Conservation (phyloP, 306 rosid species). For the Glycine tomentella region DNA sequence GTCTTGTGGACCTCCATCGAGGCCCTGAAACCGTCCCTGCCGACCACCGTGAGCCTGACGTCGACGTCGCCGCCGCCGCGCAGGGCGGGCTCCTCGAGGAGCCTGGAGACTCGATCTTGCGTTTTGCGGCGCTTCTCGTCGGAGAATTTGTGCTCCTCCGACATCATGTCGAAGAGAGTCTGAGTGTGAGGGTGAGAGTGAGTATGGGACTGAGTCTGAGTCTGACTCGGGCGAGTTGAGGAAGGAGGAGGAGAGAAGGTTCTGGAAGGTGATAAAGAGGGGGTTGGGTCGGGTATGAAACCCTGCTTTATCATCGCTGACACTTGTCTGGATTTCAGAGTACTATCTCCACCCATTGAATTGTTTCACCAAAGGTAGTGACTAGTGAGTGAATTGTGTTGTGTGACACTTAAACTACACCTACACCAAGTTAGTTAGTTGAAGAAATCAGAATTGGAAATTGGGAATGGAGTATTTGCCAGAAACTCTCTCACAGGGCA, state of each 20-base stretch:
- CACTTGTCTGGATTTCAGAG: slow-evolving; percentile 73
- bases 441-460: neutral
- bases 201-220: slow-evolving; percentile 24
- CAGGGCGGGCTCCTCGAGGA: slow-evolving; percentile 65
- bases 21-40: slow-evolving; percentile 69
- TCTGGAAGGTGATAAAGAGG: slow-evolving; percentile 76
- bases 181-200: slow-evolving; percentile 49
- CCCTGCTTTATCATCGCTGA: slow-evolving; percentile 85
- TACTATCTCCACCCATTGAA: slow-evolving; percentile 65
- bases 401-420: neutral
- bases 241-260: slow-evolving; percentile 49
- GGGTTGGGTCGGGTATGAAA: slow-evolving; percentile 64
- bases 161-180: slow-evolving; percentile 85
- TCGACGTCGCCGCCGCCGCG: slow-evolving; percentile 57
- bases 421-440: too few species aligned
- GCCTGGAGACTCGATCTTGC: slow-evolving; percentile 61
- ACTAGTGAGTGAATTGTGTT: neutral
- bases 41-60: slow-evolving; percentile 76
- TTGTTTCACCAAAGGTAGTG: neutral
- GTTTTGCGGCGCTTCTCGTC: slow-evolving; percentile 59
- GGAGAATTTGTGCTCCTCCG: slow-evolving; percentile 61
- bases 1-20: slow-evolving; percentile 81
- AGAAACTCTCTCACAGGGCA: neutral
- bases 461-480: neutral
- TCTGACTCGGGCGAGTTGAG: slow-evolving; percentile 48